These are phyloP conservation scores for Oldenlandia corymbosa DNA, from an alignment of 257 asterid species.

Conservation along the genomic window DNA sequence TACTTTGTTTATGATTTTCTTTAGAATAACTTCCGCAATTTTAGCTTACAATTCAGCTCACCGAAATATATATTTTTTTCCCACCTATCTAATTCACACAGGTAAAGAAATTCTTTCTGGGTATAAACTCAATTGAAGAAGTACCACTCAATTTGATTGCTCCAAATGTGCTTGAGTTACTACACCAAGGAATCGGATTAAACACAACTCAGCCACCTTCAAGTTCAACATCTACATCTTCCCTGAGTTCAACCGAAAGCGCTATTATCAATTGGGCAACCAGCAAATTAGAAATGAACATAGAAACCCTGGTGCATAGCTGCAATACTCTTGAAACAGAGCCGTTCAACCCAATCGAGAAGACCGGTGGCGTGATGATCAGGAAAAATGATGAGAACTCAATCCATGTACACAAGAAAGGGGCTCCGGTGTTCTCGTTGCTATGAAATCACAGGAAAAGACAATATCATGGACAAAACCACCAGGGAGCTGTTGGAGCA, in stretches of 20 bases:
- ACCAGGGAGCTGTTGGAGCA: conserved; percentile 8
- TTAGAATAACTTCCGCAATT: too few species aligned
- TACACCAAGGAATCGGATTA: conserved; percentile 25
- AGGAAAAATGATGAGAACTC: conserved; percentile 20
- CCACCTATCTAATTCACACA: too few species aligned
- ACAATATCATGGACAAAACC: not conserved
- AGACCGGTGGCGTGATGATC: conserved; percentile 20
- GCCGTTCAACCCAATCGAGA: conserved; percentile 20
- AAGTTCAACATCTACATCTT: conserved; percentile 9
- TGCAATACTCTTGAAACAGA: conserved; percentile 20
- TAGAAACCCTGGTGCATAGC: conserved; percentile 5
- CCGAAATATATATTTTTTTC: too few species aligned
- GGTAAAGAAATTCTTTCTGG: conserved; percentile 19
- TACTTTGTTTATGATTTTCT: too few species aligned
- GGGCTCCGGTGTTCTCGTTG: conserved; percentile 30
- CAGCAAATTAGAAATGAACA: conserved; percentile 18
- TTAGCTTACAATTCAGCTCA: not conserved
- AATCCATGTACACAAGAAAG: conserved; percentile 26
- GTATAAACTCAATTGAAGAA: conserved; percentile 23
- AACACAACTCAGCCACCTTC: conserved; percentile 21
- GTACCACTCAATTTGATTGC: conserved; percentile 10
- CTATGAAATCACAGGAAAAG: conserved; percentile 22
- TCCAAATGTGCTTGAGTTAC: conserved; percentile 18
- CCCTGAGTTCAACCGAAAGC: conserved; percentile 18
- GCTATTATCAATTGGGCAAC: conserved; percentile 22